phyloP scores from a whole-genome alignment of 2,329 filamentous ascomycete species.

The Colletotrichum sp. region DNA sequence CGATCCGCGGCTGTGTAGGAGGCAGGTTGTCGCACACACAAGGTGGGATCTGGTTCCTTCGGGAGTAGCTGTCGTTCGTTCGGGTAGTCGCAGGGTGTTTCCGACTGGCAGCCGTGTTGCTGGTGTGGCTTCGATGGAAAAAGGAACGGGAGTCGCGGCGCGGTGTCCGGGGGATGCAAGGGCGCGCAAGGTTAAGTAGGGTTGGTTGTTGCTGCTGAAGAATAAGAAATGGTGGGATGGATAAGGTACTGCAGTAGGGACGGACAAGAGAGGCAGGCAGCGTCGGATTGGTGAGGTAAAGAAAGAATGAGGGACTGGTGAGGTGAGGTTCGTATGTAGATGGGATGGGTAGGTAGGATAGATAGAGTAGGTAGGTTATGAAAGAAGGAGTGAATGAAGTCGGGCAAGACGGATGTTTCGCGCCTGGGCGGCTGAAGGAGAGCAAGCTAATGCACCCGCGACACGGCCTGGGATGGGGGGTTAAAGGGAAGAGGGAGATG shows the following conservation, averaged over 20 bases:
- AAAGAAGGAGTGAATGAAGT: neutral
- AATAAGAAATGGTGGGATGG: neutral
- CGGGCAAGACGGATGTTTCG: slow-evolving; percentile 4
- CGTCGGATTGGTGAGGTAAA: neutral
- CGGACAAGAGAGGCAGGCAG: neutral
- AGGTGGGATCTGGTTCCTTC: neutral
- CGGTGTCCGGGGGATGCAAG: slow-evolving; percentile 7
- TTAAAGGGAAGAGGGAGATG: neutral
- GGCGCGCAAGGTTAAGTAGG: neutral
- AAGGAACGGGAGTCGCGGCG: neutral
- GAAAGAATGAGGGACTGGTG: neutral
- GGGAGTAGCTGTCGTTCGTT: neutral
- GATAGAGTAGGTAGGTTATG: neutral
- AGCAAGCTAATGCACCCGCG: neutral
- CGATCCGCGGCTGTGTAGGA: neutral
- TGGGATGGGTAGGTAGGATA: neutral
- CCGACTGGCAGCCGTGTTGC: neutral
- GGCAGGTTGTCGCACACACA: neutral
- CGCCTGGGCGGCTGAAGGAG: neutral
- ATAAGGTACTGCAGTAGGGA: neutral
- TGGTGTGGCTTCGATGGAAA: neutral
- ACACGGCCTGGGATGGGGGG: neutral
- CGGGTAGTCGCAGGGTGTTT: slow-evolving; percentile 1
- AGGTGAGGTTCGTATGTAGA: neutral
- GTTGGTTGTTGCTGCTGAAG: neutral